These are phyloP conservation scores for Suhomyces vadensis DNA, from an alignment of 805 yeast species.

Conservation along the genomic window DNA sequence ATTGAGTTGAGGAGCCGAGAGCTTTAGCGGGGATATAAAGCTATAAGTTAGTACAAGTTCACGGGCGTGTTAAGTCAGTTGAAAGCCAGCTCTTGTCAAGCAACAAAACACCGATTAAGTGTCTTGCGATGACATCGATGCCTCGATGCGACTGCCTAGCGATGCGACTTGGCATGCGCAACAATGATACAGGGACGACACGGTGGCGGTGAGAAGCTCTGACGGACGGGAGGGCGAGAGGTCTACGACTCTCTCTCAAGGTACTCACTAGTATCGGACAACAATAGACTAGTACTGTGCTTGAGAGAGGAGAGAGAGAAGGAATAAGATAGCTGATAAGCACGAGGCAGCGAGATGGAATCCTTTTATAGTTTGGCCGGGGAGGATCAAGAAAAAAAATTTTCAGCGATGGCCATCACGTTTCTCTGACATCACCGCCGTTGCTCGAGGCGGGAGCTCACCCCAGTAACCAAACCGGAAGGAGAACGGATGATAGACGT, in stretches of 20 bases:
- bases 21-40: slow-evolving; percentile 5
- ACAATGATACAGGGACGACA: no score
- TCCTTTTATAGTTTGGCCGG: slow-evolving; percentile 8
- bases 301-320: slow-evolving; percentile 37
- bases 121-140: no score
- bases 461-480: not conserved
- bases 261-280: slow-evolving; percentile 9
- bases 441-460: not conserved
- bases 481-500: no score
- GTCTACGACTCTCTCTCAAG: slow-evolving; percentile 8
- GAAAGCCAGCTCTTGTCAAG: no score
- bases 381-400: slow-evolving; percentile 1
- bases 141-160: no score
- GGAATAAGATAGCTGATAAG: slow-evolving; percentile 4
- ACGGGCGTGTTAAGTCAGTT: slow-evolving; percentile 2
- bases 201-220: no score
- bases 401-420: slow-evolving; percentile 1
- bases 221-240: slow-evolving; percentile 2
- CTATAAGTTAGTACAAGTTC: slow-evolving; percentile 1
- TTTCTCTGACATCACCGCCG: slow-evolving; percentile 3
- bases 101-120: no score
- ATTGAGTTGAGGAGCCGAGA: slow-evolving; percentile 2
- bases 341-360: slow-evolving; percentile 8
- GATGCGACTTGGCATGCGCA: no score
- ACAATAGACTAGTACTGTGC: slow-evolving; percentile 12